phyloP scores from a whole-genome alignment of 2,329 filamentous ascomycete genomes.

The Diaporthe sp. region DNA sequence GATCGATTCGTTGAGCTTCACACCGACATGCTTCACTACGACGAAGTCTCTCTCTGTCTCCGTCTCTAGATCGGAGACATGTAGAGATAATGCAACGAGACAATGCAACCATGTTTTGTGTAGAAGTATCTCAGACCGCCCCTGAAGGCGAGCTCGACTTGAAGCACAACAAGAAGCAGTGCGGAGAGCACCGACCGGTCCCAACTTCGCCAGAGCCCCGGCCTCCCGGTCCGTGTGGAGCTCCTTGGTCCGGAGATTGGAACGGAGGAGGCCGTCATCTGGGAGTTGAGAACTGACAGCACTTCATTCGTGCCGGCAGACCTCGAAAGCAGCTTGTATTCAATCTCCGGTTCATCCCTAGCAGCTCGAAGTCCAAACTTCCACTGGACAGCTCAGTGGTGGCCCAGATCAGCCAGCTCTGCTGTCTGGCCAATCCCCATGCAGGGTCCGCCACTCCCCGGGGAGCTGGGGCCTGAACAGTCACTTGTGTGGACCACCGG shows the following conservation, averaged over 20 bases:
- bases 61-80: not conserved
- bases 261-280: not conserved
- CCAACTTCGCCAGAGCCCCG: not conserved
- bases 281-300: not conserved
- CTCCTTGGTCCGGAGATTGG: not conserved
- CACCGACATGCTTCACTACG: not conserved
- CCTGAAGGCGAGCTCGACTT: not conserved
- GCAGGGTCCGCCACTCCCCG: not conserved
- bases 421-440: not conserved
- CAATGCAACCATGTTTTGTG: not conserved
- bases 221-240: not conserved
- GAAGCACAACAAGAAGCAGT: not conserved
- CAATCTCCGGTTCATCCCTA: not conserved
- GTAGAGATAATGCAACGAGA: not conserved
- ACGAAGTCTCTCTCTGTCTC: not conserved
- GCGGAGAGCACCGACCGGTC: not conserved
- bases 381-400: not conserved
- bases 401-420: not conserved
- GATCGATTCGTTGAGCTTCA: not conserved
- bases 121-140: not conserved
- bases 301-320: not conserved
- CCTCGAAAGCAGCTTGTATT: not conserved
- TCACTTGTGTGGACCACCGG: not conserved
- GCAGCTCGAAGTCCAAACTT: not conserved
- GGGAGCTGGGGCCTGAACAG: not conserved